Base-by-base conservation (phyloP, 2,329 filamentous ascomycete genomes). In the Fusarium vanettenii region DNA sequence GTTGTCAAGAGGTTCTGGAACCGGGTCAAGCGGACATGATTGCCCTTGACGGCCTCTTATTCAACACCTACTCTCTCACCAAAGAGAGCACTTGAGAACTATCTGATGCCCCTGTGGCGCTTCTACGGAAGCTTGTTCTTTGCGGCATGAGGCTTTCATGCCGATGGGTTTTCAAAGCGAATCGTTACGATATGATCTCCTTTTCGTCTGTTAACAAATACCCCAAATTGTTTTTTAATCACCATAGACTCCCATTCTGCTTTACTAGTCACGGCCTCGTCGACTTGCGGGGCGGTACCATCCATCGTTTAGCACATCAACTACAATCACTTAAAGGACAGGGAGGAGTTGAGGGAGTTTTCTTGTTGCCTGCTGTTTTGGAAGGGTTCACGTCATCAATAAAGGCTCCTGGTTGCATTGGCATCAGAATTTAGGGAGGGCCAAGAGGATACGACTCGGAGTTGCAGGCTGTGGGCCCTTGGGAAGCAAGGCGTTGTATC, bases 1-100 rank as follows among this genome's bases (percentile, higher is more conserved):
- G 85, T 90, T 4, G 87, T 92, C 79, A 92, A 89, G 83, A 87
- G 90, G 62, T 85, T 93, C 66, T 93, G 91, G 91, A 90, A 92
- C 72, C 87, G 86, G 69, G 89, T 92, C 43, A 85, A 88, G 64
- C 86, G 89, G 67, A 79, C 82, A 43, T 84, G 61, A 68, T 20
- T n/a, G 10, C 25, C 39, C 14, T 22, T 13, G 25, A 43, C 25
- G n/a, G 33, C 31, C 18, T 37, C 22, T 13, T 16, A 35, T 22
- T 20, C n/a, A 52, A 61, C 56, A 18, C 35, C 22, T 20, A 55
- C 52, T 14, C 45, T 31, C 16, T n/a, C 25, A 33, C 18, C 11
- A 29, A 18, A 22, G n/a, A 8, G 37, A 18, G 35, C 1, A 37
- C 13, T 13, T 33, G 35, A 20, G 50, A 29, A 33, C 20, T 39